These are phyloP conservation scores for Elsinoe batatas DNA, from an alignment of 2,329 filamentous ascomycete species.

Conservation along the genomic window DNA sequence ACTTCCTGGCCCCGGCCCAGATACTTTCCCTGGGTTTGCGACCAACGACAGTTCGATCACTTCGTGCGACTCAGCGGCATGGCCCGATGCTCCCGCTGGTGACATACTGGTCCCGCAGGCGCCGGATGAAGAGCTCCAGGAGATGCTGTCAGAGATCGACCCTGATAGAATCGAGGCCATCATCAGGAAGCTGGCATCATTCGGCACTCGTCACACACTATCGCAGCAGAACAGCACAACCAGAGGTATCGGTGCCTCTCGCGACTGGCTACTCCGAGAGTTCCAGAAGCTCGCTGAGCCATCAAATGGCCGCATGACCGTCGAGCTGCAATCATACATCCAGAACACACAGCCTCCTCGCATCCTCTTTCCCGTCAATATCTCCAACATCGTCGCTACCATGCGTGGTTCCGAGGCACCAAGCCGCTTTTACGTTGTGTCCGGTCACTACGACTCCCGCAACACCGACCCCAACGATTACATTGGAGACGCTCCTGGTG, in stretches of 20 bases:
- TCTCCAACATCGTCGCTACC: constrained; percentile 45
- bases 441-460: constrained; percentile 48
- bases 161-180: constrained; percentile 40
- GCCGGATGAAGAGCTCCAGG: constrained; percentile 31
- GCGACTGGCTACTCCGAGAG: constrained; percentile 47
- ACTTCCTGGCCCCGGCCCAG: background rate
- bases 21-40: background rate
- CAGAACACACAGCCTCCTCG: constrained; percentile 39
- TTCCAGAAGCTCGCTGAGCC: constrained; percentile 40
- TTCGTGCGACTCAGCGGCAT: constrained; percentile 17
- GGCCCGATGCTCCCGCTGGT: constrained; percentile 34
- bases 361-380: constrained; percentile 42
- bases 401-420: constrained; percentile 42
- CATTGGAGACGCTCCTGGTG: constrained; percentile 44
- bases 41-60: constrained; percentile 8
- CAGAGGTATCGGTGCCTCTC: constrained; percentile 46
- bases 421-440: constrained; percentile 43
- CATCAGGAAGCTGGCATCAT: constrained; percentile 45
- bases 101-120: constrained; percentile 31
- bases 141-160: constrained; percentile 32
- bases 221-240: constrained; percentile 43
- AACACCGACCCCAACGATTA: constrained; percentile 43
- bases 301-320: constrained; percentile 42
- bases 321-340: constrained; percentile 43
- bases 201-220: constrained; percentile 49